Percentiles rank a stretch among this genome's conserved stretches.
Conservation (phyloP, 1,284 basidiomycete genomes). For the Pseudozyma sp. region DNA sequence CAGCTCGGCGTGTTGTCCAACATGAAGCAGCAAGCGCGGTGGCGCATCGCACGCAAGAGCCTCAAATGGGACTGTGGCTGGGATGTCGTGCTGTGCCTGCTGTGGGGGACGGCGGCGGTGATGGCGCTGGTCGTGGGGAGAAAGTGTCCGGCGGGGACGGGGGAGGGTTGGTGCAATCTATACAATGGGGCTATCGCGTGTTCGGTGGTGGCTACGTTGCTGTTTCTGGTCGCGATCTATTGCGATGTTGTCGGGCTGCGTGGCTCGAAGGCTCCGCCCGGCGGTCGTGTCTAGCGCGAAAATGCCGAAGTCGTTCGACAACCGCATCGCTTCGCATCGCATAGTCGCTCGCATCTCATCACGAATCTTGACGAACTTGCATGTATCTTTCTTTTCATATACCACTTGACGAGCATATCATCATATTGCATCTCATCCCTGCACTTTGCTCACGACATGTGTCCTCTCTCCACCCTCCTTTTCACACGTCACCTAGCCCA, state of each 20-base stretch:
- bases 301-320: neutral
- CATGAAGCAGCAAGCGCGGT: conserved; percentile 46
- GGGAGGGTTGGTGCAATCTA: conserved; percentile 54
- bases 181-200: conserved; percentile 59
- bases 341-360: neutral
- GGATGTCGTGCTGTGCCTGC: conserved; percentile 46
- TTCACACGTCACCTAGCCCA: conserved; percentile 25
- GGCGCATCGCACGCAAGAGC: conserved; percentile 40
- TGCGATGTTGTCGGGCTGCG: conserved; percentile 42
- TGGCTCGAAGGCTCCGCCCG: conserved; percentile 34
- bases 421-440: neutral
- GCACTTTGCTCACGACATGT: too few relatives aligned
- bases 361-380: too few relatives aligned
- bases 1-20: conserved; percentile 38
- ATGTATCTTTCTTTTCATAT: too few relatives aligned
- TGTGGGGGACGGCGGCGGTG: conserved; percentile 51
- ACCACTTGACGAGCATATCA: too few relatives aligned
- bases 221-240: conserved; percentile 39
- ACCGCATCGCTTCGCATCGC: conserved; percentile 1
- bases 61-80: conserved; percentile 51
- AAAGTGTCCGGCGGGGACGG: conserved; percentile 39
- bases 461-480: neutral
- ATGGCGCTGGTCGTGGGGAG: conserved; percentile 45
- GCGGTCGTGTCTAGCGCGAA: conserved; percentile 14
- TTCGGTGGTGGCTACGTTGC: conserved; percentile 31